Evolutionary conservation across 805 yeast species (phyloP).

Genomic region (Wickerhamiella nectarea): DNA sequence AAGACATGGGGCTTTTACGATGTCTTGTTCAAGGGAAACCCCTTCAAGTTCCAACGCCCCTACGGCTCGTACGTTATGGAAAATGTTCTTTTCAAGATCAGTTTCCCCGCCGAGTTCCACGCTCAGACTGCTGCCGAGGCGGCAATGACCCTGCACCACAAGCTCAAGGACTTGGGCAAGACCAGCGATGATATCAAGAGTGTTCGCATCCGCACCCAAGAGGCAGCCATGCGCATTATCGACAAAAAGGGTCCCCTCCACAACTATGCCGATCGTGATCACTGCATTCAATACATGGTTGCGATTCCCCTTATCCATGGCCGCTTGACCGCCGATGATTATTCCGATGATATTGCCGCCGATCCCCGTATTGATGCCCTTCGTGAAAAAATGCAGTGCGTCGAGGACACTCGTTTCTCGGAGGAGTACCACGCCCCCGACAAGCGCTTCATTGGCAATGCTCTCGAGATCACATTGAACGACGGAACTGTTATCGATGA

Average conservation of each 20-base stretch:
- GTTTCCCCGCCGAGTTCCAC: slow-evolving; percentile 54
- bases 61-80: slow-evolving; percentile 51
- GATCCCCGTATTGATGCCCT: slow-evolving; percentile 40
- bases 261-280: slow-evolving; percentile 54
- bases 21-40: slow-evolving; percentile 40
- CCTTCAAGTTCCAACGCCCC: slow-evolving; percentile 40
- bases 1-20: slow-evolving; percentile 53
- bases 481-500: slow-evolving; percentile 43
- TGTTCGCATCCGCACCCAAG: slow-evolving; percentile 42
- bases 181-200: slow-evolving; percentile 36
- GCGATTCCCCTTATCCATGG: slow-evolving; percentile 45
- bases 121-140: slow-evolving; percentile 55
- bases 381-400: slow-evolving; percentile 42
- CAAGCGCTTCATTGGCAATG: slow-evolving; percentile 46
- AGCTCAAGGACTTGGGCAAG: slow-evolving; percentile 31
- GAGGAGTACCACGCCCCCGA: slow-evolving; percentile 42
- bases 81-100: slow-evolving; percentile 45
- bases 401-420: slow-evolving; percentile 36
- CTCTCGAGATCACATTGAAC: slow-evolving; percentile 36
- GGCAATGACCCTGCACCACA: slow-evolving; percentile 33
- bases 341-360: slow-evolving; percentile 37
- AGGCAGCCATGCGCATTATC: slow-evolving; percentile 47
- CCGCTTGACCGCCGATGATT: slow-evolving; percentile 44
- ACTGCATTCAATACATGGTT: slow-evolving; percentile 51
- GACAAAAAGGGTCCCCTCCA: slow-evolving; percentile 46